Evolutionary conservation across 495 filamentous ascomycete species (phyloP).

Genomic region (Podospora didyma): DNA sequence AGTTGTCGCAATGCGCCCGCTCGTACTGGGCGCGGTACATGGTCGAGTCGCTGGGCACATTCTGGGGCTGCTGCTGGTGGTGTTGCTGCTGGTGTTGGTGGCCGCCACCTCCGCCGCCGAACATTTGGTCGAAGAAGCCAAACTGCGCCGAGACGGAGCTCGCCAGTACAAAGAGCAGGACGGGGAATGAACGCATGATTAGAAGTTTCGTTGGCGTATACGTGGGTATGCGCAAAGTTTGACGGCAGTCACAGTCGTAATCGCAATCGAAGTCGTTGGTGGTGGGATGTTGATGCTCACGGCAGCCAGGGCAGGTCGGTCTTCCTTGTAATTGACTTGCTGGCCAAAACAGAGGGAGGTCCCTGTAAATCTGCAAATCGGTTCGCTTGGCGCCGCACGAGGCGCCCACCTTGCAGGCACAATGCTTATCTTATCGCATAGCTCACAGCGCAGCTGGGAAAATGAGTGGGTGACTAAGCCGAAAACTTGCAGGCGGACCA

Average conservation of each 20-base stretch:
- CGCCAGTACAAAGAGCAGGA: slow-evolving; percentile 29
- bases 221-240: neutral
- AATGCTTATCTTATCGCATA: slow-evolving; percentile 30
- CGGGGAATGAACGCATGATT: slow-evolving; percentile 28
- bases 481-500: slow-evolving; percentile 27
- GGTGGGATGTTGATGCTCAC: neutral
- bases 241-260: neutral
- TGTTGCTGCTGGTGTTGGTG: slow-evolving; percentile 35
- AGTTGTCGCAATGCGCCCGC: slow-evolving; percentile 71
- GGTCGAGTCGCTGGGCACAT: slow-evolving; percentile 70
- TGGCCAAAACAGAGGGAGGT: slow-evolving; percentile 17
- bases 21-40: slow-evolving; percentile 74
- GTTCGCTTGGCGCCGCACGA: neutral
- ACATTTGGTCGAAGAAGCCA: slow-evolving; percentile 82
- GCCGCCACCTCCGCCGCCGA: slow-evolving; percentile 39
- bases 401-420: too few relatives aligned
- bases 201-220: neutral
- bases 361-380: neutral
- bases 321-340: slow-evolving; percentile 9
- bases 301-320: neutral
- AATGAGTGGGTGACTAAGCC: slow-evolving; percentile 40
- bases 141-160: slow-evolving; percentile 58
- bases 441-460: too few relatives aligned
- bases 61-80: slow-evolving; percentile 62
- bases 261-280: too few relatives aligned